Base-by-base conservation (phyloP, 768 basidiomycete species). In the Boletus reticulatus region DNA sequence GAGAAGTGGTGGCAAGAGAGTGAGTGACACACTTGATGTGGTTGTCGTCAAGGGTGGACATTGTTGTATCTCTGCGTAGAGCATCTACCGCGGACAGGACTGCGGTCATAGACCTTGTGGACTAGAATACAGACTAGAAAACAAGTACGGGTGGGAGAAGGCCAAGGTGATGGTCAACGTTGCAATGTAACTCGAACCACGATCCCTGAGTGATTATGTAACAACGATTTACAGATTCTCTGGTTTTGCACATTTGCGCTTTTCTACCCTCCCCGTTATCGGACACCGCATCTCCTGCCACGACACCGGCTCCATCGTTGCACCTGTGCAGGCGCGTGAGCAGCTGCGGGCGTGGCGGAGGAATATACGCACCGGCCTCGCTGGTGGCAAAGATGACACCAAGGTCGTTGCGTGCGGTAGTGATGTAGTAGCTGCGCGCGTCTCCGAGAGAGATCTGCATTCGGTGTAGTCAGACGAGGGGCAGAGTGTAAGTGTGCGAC, bases 251-350 rank as follows among this genome's bases (percentile, higher is more conserved):
- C 90, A 92, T 67, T 94, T 94, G 55, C 92, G 80, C 62, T 82
- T 88, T 69, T 94, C 92, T 44, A 86, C 75, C 59, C 77, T 81
- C 6, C 91, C 89, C 16, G 91, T 92, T 68, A 84, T 85, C 19
- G 89, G 84, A 67, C 91, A 93, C 20, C 89, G 81, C 92, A 94
- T 94, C 70, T 89, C 89, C 72, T 90, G 85, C 92, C 92, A 94
- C 2, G 89, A 92, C 14, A 92, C 82, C 0, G 92, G 88, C 54
- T 89, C 85, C 82, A 94, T 86, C 22, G 88, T 88, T 11, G 82
- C 84, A 51, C 91, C 90, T 91, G 56, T 22, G 62, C 32, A 9
- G 42, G 31, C 8, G 4, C 29, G 41, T 62, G 53, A 48, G 51
- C 20, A 51, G 32, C 52, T 39, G 43, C 50, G 55, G 29, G 46